phyloP scores from a whole-genome alignment of 2,329 filamentous ascomycete genomes.

The Monilinia fructicola region DNA sequence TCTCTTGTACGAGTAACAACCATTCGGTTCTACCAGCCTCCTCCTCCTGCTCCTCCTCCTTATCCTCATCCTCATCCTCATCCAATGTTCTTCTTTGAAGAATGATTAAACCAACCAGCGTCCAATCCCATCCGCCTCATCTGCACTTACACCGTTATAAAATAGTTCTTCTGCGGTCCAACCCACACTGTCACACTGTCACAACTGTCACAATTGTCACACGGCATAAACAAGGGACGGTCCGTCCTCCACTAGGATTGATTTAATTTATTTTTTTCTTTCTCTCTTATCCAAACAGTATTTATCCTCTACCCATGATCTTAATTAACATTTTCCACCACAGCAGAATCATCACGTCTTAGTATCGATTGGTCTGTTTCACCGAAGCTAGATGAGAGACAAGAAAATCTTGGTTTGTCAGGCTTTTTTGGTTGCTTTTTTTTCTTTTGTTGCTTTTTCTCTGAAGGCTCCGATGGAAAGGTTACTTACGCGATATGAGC shows the following conservation, averaged over 20 bases:
- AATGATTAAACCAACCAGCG: neutral
- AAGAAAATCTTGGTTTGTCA: neutral
- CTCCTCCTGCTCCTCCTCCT: too few species aligned
- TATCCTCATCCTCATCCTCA: too few species aligned
- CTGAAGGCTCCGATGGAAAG: neutral
- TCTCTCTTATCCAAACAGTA: neutral
- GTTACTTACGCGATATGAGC: neutral
- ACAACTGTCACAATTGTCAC: neutral
- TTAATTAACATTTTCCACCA: neutral
- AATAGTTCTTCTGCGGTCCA: neutral
- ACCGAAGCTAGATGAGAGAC: too few species aligned
- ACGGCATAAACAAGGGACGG: conserved; percentile 12
- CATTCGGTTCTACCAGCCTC: neutral
- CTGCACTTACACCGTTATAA: neutral
- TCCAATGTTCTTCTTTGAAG: too few species aligned
- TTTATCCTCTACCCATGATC: neutral
- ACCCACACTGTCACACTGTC: too few species aligned
- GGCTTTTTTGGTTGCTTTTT: neutral
- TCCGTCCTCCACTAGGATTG: neutral
- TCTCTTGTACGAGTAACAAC: neutral
- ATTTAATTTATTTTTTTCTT: neutral
- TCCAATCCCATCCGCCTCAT: neutral
- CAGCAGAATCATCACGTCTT: neutral
- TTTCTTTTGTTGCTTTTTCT: too few species aligned
- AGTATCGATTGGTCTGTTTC: too few species aligned